These are phyloP conservation scores for Cryptosporidium meleagridis DNA, from an alignment of 169 alveolate species.

Conservation along the genomic window DNA sequence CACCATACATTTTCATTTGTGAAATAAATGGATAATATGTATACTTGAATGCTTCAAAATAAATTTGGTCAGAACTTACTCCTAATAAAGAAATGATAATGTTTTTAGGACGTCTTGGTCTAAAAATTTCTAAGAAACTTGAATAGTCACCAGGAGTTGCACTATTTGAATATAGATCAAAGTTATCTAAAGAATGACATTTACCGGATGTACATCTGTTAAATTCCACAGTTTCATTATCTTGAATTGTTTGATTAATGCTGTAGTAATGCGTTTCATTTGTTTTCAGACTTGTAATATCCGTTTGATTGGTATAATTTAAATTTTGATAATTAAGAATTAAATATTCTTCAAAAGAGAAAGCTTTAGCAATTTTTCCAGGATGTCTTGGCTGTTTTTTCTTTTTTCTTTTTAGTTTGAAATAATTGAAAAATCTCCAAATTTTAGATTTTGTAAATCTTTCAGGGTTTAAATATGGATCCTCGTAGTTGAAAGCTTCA, in stretches of 20 bases:
- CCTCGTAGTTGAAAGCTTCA: not conserved
- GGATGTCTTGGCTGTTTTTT: constrained; percentile 18
- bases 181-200: not conserved
- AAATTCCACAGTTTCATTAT: not conserved
- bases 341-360: constrained; percentile 50
- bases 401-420: not conserved
- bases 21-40: constrained; percentile 60
- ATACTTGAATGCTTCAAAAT: constrained; percentile 62
- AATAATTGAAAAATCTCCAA: constrained; percentile 43
- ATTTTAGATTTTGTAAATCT: constrained; percentile 39
- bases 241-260: not conserved
- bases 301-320: not conserved
- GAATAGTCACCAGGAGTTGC: constrained; percentile 54
- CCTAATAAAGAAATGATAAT: constrained; percentile 40
- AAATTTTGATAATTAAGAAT: constrained; percentile 10
- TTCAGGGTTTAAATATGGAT: constrained; percentile 40
- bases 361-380: not conserved
- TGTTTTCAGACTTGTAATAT: not conserved
- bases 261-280: not conserved
- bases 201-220: not conserved
- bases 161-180: not conserved
- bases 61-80: constrained; percentile 54
- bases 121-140: not conserved
- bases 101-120: constrained; percentile 69
- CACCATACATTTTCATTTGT: constrained; percentile 55